Evolutionary conservation across 805 yeast genomes (phyloP).

Genomic region (Jamesozyma rosinii): DNA sequence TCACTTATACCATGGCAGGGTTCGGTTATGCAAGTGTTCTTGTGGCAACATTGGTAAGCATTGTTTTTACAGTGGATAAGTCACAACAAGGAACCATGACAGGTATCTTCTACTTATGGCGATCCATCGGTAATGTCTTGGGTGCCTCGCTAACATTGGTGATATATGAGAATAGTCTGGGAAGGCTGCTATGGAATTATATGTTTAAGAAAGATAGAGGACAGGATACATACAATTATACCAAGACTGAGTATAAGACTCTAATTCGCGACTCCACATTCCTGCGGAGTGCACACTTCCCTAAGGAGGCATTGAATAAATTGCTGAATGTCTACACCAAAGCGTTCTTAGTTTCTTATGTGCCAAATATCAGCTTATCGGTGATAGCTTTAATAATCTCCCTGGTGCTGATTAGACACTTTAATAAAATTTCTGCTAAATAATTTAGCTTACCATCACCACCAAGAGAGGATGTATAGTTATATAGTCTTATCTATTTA

Average conservation of each 20-base stretch:
- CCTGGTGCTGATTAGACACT: constrained; percentile 9
- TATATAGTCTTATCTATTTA: no score
- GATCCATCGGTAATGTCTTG: constrained; percentile 40
- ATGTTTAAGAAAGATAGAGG: constrained; percentile 15
- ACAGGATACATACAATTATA: constrained; percentile 10
- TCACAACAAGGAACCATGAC: constrained; percentile 41
- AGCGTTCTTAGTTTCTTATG: constrained; percentile 24
- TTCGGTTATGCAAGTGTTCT: constrained; percentile 47
- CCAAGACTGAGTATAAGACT: constrained; percentile 15
- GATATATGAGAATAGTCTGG: constrained; percentile 30
- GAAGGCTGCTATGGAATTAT: constrained; percentile 27
- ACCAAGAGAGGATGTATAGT: no score
- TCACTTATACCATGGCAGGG: constrained; percentile 32
- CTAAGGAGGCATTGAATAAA: constrained; percentile 9
- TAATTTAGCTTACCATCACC: no score
- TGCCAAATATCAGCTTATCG: constrained; percentile 21
- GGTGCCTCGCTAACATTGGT: constrained; percentile 39
- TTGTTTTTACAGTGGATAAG: constrained; percentile 37
- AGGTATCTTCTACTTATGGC: constrained; percentile 41
- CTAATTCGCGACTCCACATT: constrained; percentile 25
- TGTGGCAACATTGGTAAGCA: constrained; percentile 50
- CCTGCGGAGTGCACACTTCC: constrained; percentile 19
- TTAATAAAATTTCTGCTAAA: constrained; percentile 1
- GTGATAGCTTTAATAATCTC: constrained; percentile 15
- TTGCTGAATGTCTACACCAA: constrained; percentile 19